phyloP scores from a whole-genome alignment of 2,329 filamentous ascomycete species.

The Lachnellula subtilissima region DNA sequence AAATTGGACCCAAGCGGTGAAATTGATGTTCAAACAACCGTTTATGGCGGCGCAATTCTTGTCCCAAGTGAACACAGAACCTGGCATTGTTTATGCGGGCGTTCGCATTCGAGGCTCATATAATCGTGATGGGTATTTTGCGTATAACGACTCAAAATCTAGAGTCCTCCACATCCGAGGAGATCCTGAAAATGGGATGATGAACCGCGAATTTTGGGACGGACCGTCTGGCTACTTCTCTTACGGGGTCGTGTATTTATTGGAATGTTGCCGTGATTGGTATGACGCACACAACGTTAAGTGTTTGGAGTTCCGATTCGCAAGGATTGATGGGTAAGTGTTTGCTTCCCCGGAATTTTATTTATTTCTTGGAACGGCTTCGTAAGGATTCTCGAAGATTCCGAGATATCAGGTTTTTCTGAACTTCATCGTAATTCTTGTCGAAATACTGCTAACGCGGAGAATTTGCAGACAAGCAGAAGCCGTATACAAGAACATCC shows the following conservation, averaged over 20 bases:
- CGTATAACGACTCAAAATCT: background rate
- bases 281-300: background rate
- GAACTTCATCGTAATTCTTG: no score
- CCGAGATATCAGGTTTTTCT: no score
- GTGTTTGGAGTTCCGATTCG: constrained; percentile 5
- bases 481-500: background rate
- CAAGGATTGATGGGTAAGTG: constrained; percentile 2
- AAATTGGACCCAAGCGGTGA: constrained; percentile 1
- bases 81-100: background rate
- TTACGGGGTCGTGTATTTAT: constrained; percentile 1
- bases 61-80: background rate
- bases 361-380: no score
- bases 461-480: background rate
- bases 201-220: background rate
- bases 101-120: background rate
- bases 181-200: background rate
- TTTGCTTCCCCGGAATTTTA: no score
- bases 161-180: constrained; percentile 1
- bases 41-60: constrained; percentile 1
- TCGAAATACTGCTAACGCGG: no score
- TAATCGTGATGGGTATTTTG: constrained; percentile 4
- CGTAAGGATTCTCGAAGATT: no score
- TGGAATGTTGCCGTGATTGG: background rate
- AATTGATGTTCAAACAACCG: constrained; percentile 3
- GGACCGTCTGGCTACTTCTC: background rate